Conservation (phyloP, 108 stramenopile genomes). For the Asterionellopsis glacialis region DNA sequence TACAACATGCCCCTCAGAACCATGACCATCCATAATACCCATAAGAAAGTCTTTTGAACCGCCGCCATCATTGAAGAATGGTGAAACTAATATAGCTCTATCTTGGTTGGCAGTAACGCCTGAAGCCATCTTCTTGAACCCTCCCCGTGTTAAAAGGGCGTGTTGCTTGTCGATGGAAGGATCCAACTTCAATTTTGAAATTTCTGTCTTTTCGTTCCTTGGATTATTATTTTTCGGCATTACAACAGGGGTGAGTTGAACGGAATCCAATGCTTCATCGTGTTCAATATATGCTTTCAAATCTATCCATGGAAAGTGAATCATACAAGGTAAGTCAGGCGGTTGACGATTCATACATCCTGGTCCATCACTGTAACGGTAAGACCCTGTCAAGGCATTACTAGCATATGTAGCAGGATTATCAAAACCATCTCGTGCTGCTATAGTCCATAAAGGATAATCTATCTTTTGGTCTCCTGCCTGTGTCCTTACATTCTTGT, state of each 20-base stretch:
- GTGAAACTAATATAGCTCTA: slow-evolving; percentile 40
- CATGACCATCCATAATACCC: slow-evolving; percentile 74
- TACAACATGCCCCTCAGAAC: slow-evolving; percentile 43
- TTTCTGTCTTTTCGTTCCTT: background rate
- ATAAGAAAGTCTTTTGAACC: slow-evolving; percentile 37
- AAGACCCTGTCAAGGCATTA: background rate
- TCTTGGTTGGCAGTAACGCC: slow-evolving; percentile 48
- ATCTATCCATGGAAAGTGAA: slow-evolving; percentile 1
- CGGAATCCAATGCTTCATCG: background rate
- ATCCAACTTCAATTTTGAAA: background rate
- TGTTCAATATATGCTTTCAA: background rate
- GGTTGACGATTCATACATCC: no score
- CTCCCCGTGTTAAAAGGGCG: background rate
- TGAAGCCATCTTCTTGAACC: background rate
- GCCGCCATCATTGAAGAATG: slow-evolving; percentile 21
- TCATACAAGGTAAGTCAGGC: background rate
- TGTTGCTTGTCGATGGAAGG: background rate
- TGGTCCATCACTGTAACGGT: background rate
- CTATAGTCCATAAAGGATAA: slow-evolving; percentile 16
- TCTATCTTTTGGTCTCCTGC: slow-evolving; percentile 14
- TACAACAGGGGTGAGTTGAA: no score
- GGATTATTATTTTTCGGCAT: no score
- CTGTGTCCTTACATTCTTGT: no score
- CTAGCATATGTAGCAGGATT: background rate
- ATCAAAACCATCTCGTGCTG: background rate